Base-by-base conservation (phyloP, 106 monocot genomes). In the Platanthera zijinensis region DNA sequence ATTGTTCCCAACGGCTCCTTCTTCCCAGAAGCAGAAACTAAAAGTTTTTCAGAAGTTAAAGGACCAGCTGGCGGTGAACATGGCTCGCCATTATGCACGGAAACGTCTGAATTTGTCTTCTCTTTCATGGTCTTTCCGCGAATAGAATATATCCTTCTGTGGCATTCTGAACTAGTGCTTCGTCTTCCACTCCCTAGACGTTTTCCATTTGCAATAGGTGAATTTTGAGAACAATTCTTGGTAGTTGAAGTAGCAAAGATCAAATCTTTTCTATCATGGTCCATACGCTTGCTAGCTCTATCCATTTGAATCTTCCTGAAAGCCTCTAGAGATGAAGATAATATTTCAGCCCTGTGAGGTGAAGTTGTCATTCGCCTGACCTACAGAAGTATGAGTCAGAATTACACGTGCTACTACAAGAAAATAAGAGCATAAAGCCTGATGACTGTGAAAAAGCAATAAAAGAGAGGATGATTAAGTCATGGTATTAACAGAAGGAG, bases 241-340 rank as follows among this genome's bases (percentile, higher is more conserved):
- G 10, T 22, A 69, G 72, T 71, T 80, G 79, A 75, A 52, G 21
- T 71, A 18, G 74, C 56, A 57, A 30, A 50, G 50, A 50, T 66
- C 51, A 86, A 28, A 5, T 82, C 77, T 63, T 86, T 80, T 52
- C 74, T 71, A 84, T 78, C 83, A 71, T 75, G 66, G 81, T 8
- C 71, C 67, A 72, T 75, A 74, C 80, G 71, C 52, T 83, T 85
- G 47, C 75, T 64, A 54, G 78, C 84, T 80, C 90, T 86, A 75
- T 93, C 89, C 57, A 76, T 30, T 75, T 91, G 93, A 84, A 96
- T 93, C 82, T 91, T 93, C 76, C 86, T 87, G 78, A 96, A 96
- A 72, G 93, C 96, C 86, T 96, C 96, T n/a, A 96, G 77, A 59
- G 96, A 96, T 56, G 96, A 96, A 76, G 96, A 96, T 3, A 96